Evolutionary conservation across 257 asterid species (phyloP).

Genomic region (Scutellaria barbata): DNA sequence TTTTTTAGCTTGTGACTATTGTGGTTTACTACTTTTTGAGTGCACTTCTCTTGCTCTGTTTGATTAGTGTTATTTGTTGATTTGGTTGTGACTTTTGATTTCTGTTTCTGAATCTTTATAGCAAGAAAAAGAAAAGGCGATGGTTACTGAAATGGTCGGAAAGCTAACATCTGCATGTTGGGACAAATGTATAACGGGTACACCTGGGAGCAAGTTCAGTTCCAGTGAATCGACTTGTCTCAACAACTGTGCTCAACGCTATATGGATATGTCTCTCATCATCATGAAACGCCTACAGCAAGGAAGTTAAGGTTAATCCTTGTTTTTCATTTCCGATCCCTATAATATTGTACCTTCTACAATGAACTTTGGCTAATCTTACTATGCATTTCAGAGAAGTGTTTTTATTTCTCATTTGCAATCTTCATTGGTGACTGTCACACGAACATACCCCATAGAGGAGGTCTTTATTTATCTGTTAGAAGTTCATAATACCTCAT

Average conservation of each 20-base stretch:
- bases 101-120: conserved; percentile 41
- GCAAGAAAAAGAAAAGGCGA: conserved; percentile 86
- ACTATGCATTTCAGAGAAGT: no score
- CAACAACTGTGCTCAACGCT: conserved; percentile 84
- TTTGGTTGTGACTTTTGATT: no score
- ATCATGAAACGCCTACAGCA: conserved; percentile 62
- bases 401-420: no score
- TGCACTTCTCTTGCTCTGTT: neutral
- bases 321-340: no score
- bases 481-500: no score
- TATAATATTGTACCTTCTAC: no score
- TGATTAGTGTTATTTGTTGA: neutral
- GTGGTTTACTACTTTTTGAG: no score
- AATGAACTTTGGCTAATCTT: no score
- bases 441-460: no score
- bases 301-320: neutral
- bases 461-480: no score
- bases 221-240: conserved; percentile 80
- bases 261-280: conserved; percentile 75
- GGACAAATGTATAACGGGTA: conserved; percentile 89
- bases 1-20: no score
- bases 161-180: conserved; percentile 85
- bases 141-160: conserved; percentile 75
- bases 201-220: conserved; percentile 96
- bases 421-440: no score